A percentile compares a stretch with the other conserved stretches of the same genome.
phyloP scores from a whole-genome alignment of 768 basidiomycete genomes.

The Leccinum rimulosum region DNA sequence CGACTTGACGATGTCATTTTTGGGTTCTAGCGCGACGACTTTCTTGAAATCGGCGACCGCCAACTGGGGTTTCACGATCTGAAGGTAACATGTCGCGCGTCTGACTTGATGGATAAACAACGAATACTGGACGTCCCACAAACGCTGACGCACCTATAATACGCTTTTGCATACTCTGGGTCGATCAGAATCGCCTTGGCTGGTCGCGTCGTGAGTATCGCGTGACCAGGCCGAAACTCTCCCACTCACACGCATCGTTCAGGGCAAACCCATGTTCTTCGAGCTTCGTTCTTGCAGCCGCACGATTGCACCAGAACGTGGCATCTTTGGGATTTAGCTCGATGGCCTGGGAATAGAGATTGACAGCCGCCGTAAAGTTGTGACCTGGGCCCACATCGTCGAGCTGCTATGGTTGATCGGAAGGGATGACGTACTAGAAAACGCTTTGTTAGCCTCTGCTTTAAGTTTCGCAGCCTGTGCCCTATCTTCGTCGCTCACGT shows the following conservation, averaged over 20 bases:
- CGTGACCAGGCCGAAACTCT: constrained; percentile 6
- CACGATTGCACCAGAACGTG: constrained; percentile 92
- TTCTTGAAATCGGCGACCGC: constrained; percentile 89
- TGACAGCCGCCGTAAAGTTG: constrained; percentile 73
- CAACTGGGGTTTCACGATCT: constrained; percentile 81
- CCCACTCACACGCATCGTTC: constrained; percentile 72
- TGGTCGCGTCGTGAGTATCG: constrained; percentile 31
- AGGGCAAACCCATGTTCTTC: constrained; percentile 95
- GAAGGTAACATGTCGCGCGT: constrained; percentile 87
- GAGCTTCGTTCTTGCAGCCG: constrained; percentile 87
- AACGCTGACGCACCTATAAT: constrained; percentile 58
- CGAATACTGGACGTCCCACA: not conserved
- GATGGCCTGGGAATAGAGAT: constrained; percentile 81
- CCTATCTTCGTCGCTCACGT: constrained; percentile 70
- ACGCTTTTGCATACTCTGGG: constrained; percentile 87
- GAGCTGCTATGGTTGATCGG: not conserved
- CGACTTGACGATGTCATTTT: constrained; percentile 73
- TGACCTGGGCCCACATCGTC: constrained; percentile 44
- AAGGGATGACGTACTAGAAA: constrained; percentile 46
- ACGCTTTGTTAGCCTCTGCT: constrained; percentile 85
- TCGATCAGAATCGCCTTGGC: constrained; percentile 86
- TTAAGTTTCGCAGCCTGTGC: constrained; percentile 72
- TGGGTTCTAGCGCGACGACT: constrained; percentile 79
- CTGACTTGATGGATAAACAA: constrained; percentile 36
- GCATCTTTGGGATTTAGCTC: constrained; percentile 85